These are phyloP conservation scores for Penicillium corylophilum DNA, from an alignment of 2,329 filamentous ascomycete genomes.

Conservation along the genomic window DNA sequence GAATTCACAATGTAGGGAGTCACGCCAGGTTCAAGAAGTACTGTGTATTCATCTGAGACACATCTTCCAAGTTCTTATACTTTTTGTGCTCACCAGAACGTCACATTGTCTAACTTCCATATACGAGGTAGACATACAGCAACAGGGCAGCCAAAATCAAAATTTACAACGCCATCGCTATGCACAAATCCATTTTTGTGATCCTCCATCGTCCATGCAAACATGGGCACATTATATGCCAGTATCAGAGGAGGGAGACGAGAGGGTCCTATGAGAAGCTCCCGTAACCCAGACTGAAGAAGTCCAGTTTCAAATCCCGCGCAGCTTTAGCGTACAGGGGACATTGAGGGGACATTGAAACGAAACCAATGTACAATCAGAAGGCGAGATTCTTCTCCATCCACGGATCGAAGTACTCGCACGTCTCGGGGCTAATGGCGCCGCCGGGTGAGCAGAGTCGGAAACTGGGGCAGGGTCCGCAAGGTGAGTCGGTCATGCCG, in stretches of 20 bases:
- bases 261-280: conserved; percentile 2
- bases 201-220: conserved; percentile 22
- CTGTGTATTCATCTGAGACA: background rate
- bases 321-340: background rate
- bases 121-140: background rate
- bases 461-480: conserved; percentile 89
- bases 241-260: background rate
- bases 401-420: conserved; percentile 90
- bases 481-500: conserved; percentile 83
- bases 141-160: conserved; percentile 3
- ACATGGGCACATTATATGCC: conserved; percentile 16
- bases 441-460: conserved; percentile 88
- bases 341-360: too few relatives aligned
- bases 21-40: background rate
- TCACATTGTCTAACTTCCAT: background rate
- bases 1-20: background rate
- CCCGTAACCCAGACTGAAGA: background rate
- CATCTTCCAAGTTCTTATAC: background rate
- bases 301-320: background rate
- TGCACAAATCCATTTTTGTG: conserved; percentile 31
- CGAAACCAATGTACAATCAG: conserved; percentile 16
- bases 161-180: conserved; percentile 40
- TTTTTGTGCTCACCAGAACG: background rate
- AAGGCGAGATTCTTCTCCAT: conserved; percentile 50
- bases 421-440: conserved; percentile 83